Evolutionary conservation across 257 asterid genomes (phyloP), one percentile per base, ranked within the genome.

Genomic region (Prunella vulgaris): DNA sequence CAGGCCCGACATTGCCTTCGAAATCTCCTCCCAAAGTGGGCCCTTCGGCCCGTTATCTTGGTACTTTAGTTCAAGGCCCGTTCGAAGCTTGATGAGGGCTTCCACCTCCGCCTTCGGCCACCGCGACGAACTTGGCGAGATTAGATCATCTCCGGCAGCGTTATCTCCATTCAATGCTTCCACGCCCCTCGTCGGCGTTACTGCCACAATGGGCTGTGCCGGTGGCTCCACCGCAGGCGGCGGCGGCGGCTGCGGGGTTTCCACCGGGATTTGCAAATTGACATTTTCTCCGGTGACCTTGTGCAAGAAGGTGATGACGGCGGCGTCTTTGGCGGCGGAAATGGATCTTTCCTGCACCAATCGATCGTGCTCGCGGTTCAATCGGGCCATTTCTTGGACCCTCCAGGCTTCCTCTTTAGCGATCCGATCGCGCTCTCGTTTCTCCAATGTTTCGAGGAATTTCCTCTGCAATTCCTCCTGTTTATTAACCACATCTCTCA

Each of bases 91-190:
- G 56, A 94, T 94, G 64, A 94, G 66, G 0, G 97, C 93, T 68
- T 94, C 82, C 7, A 94, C 89, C 70, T 94, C 99, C 2, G 96
- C 78, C 59, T 91, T 90, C 2, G 99, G 99, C 99, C 99, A 94
- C 44, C 99, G 75, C 0, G 97, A 89, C 0, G 97, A 81, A 59
- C 95, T 72, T 2, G 87, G 38, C 0, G 80, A 77, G 5, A 17
- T 42, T 10, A 64, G 68, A 17, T 66, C 71, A 15, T 84, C 93
- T 0, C 89, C 90, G 0, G 20, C 52, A 0, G 5, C 13, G 17
- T 66, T 68, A 10, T 71, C 77, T 2, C 69, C 57, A 14, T 73
- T 75, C 0, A 74, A 20, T 3, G 56, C 57, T 4, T 79, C 83
- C 53, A 65, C 5, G 1, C 15, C 46, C 35, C 71, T 81, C 0